phyloP scores from a whole-genome alignment of 2,329 filamentous ascomycete species.

The Lizonia empirigonia region DNA sequence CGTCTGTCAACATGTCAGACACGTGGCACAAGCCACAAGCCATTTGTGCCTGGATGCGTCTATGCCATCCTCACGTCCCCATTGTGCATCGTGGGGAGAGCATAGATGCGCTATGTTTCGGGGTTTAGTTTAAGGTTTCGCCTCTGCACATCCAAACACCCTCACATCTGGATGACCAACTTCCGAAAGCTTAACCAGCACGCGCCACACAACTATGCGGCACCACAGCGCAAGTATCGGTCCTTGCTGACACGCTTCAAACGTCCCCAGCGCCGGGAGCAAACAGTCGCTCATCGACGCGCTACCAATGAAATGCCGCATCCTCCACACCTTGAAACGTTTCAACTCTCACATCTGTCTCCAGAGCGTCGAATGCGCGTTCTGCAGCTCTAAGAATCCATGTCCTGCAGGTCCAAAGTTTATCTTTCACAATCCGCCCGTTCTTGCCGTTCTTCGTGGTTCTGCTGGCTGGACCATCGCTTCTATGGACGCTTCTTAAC shows the following conservation, averaged over 20 bases:
- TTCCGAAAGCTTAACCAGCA: conserved; percentile 2
- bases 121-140: conserved; percentile 9
- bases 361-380: neutral
- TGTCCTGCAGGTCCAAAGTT: neutral
- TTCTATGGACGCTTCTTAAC: neutral
- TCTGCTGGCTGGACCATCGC: conserved; percentile 16
- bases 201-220: neutral
- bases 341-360: conserved; percentile 11
- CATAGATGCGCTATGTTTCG: neutral
- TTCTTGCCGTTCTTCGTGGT: conserved; percentile 1
- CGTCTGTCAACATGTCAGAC: too few relatives aligned
- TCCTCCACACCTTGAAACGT: conserved; percentile 5
- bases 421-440: conserved; percentile 2
- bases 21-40: neutral
- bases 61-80: neutral
- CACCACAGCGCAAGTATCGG: neutral
- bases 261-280: neutral
- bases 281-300: neutral
- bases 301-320: neutral
- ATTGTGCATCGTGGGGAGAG: neutral
- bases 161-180: conserved; percentile 3
- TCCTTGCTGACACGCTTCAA: neutral
- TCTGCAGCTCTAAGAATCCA: neutral
- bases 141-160: conserved; percentile 9
- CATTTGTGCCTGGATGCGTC: neutral